Evolutionary conservation across 352 stramenopile genomes (phyloP).

Genomic region (Pythium utonaiense): DNA sequence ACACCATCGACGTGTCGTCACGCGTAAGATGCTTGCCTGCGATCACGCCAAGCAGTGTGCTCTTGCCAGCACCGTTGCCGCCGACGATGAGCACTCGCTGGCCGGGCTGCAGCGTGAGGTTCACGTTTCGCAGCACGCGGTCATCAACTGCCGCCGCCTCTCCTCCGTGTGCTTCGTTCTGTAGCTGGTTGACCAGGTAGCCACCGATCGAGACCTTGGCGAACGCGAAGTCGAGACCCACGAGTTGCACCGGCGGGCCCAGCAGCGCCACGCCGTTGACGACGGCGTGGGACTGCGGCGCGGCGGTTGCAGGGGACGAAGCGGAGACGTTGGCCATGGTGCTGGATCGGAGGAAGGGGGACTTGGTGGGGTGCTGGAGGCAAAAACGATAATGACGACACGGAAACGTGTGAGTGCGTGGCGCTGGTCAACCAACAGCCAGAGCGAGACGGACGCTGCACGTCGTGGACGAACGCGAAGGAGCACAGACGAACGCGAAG

Average conservation of each 20-base stretch:
- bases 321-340: conserved; percentile 13
- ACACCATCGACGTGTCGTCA: conserved; percentile 72
- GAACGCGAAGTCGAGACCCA: conserved; percentile 66
- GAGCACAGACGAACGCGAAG: conserved; percentile 16
- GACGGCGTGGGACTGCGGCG: conserved; percentile 8
- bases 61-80: conserved; percentile 95
- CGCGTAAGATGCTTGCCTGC: conserved; percentile 93
- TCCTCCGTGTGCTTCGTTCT: conserved; percentile 34
- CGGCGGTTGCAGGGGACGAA: neutral
- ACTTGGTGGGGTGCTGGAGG: neutral
- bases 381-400: neutral
- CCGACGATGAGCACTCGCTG: conserved; percentile 92
- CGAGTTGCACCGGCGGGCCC: conserved; percentile 48
- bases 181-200: conserved; percentile 51
- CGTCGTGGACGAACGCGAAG: conserved; percentile 8
- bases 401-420: neutral
- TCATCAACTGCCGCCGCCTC: conserved; percentile 28
- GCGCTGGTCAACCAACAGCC: neutral
- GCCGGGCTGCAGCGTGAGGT: conserved; percentile 72
- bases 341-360: neutral
- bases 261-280: conserved; percentile 22
- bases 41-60: conserved; percentile 93
- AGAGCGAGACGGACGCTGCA: conserved; percentile 1
- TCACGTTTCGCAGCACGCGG: conserved; percentile 86
- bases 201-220: conserved; percentile 67